Evolutionary conservation across 1,284 basidiomycete species (phyloP), one percentile per base, ranked within the genome.

Genomic region (Cerioporus squamosus): DNA sequence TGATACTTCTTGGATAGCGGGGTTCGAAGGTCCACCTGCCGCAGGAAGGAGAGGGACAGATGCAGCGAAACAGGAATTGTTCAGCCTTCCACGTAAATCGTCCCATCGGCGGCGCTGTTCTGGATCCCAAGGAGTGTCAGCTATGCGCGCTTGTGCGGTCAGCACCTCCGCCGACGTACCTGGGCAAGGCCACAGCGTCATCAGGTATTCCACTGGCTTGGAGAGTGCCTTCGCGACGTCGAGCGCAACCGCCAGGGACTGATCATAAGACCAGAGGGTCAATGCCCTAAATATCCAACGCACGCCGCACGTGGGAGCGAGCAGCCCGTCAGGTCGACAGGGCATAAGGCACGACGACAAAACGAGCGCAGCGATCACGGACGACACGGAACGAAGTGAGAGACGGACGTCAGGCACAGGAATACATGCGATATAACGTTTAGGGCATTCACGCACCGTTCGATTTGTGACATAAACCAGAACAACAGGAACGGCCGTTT

Each of bases 381-480:
- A 45, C 20, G 47, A 46, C 18, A 29, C 46, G 18, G 46, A 23
- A 44, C 15, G 51, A 26, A 15, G 49, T 26, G 49, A 31, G n/a
- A 23, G 31, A 24, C 17, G 33, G 24, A 40, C 18, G 55, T 61
- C 59, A 61, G 62, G 57, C 62, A 61, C 62, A 53, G 50, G 59
- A 44, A 31, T 8, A 22, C 46, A 36, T 29, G 26, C 36, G 33
- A 51, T 39, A 24, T 36, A 53, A 15, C n/a, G 22, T 20, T 15
- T 10, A 42, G 40, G n/a, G 40, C 33, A 36, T 36, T 36, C 22
- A 72, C 74, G 51, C 62, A 87, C 88, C 87, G 79, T 61, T 77
- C 79, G 45, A 90, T 81, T 69, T 91, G 88, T 15, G 81, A 81
- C 86, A 90, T 89, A 68, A 91, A 90, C 88, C 88, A 91, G 72